Evolutionary conservation across 371 early-diverging fungal genomes (phyloP), one percentile per base, ranked within the genome.

Genomic region (Capillidium rhysosporum): DNA sequence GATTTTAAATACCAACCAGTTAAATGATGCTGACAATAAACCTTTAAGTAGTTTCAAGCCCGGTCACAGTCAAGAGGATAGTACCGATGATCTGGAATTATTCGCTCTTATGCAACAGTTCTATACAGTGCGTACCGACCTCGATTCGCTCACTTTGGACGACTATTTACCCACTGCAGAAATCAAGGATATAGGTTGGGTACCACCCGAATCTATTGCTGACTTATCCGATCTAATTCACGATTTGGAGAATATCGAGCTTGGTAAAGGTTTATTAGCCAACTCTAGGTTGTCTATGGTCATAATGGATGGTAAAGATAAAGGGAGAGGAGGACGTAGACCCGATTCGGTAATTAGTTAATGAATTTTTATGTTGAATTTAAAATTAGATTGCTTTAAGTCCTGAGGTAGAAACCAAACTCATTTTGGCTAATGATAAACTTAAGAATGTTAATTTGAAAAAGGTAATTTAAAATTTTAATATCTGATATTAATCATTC

Each of bases 391-490:
- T 1, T 43, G 21, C 16, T 43, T 43, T 43, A 18, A 51, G n/a
- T 39, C 30, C 30, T 12, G 28, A 26, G 4, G 16, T 31, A 7
- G 34, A 51, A 51, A 28, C 51, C 24, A 51, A 34, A 29, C 2
- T 51, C 9, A 28, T 31, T 10, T 23, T 38, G 12, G 51, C 51
- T 24, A 51, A 51, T 8, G 16, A n/a, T 12, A 51, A 51, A 38
- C 51, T 51, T 20, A 10, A 51, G 16, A 39, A 20, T 20, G 51
- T 2, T 24, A 51, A 51, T 51, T 16, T 51, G 24, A 51, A 51
- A 23, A 51, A 51, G 51, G 51, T 43, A 43, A 8, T 43, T 14
- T 51, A 51, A 10, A 8, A 8, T 10, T 18, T 51, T 20, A 26
- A 10, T 10, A 18, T 4, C 18, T 31, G 25, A 5, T 14, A 8